Evolutionary conservation across 208 protist genomes (phyloP).

Genomic region (Crithidia fasciculata): DNA sequence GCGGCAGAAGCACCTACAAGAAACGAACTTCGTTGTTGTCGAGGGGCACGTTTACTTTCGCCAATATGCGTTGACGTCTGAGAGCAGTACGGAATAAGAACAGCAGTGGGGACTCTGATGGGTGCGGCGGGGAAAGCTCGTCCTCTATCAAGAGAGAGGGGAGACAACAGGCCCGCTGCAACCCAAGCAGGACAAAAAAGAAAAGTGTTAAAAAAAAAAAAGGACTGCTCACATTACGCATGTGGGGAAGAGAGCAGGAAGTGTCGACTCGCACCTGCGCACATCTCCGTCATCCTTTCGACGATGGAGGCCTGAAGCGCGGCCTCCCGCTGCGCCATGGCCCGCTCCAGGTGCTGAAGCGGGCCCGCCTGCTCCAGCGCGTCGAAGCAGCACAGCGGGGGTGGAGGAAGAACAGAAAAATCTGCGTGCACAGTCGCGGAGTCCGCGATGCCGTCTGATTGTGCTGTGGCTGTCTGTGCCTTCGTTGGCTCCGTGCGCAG

Average conservation of each 20-base stretch:
- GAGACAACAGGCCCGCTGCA: no score
- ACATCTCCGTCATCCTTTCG: slow-evolving; percentile 5
- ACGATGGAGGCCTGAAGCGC: slow-evolving; percentile 5
- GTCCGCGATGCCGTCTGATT: background rate
- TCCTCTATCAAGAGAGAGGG: no score
- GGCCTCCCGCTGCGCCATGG: slow-evolving; percentile 11
- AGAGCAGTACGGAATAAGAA: slow-evolving; percentile 1
- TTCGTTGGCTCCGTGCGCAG: background rate
- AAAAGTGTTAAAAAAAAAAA: background rate
- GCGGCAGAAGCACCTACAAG: background rate
- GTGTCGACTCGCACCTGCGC: background rate
- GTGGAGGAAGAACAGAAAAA: background rate
- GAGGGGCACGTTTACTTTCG: no score
- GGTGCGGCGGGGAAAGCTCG: no score
- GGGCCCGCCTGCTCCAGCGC: background rate
- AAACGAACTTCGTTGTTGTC: background rate
- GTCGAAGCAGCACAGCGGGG: background rate
- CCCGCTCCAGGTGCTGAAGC: slow-evolving; percentile 10
- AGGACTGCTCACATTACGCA: background rate
- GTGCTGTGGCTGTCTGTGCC: background rate
- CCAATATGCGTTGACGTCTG: no score
- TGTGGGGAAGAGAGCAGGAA: no score
- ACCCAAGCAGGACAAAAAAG: background rate
- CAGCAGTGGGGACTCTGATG: slow-evolving; percentile 7
- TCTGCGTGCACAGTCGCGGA: background rate